phyloP scores from a whole-genome alignment of 331 rosid genomes.

The Stylosanthes scabra region DNA sequence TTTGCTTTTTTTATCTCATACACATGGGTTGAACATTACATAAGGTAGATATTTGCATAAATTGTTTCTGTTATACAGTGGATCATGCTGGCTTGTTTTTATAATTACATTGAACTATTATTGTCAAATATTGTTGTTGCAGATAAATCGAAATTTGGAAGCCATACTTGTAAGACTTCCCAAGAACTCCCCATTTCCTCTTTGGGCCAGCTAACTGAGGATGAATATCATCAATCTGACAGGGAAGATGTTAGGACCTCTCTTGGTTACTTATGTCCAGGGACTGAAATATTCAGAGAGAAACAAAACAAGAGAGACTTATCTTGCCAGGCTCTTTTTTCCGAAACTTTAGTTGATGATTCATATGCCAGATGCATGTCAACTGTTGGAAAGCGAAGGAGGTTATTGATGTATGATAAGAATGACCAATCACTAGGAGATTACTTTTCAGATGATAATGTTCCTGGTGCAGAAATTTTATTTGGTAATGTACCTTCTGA shows the following conservation, averaged over 20 bases:
- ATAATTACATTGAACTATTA: slow-evolving; percentile 28
- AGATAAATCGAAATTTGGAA: slow-evolving; percentile 50
- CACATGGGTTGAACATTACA: slow-evolving; percentile 10
- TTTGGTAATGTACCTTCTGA: slow-evolving; percentile 43
- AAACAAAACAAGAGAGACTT: slow-evolving; percentile 45
- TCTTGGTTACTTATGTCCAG: slow-evolving; percentile 34
- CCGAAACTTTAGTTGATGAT: slow-evolving; percentile 51
- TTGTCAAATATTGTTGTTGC: slow-evolving; percentile 53
- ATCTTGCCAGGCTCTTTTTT: slow-evolving; percentile 42
- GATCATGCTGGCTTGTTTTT: slow-evolving; percentile 40
- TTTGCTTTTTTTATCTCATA: neutral
- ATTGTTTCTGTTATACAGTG: slow-evolving; percentile 18
- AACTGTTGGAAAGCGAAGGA: slow-evolving; percentile 32
- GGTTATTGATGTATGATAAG: slow-evolving; percentile 40
- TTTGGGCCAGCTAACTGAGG: slow-evolving; percentile 52
- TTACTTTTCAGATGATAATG: slow-evolving; percentile 44
- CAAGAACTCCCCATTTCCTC: slow-evolving; percentile 48
- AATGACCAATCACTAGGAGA: slow-evolving; percentile 43
- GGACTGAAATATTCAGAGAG: slow-evolving; percentile 45
- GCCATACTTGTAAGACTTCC: slow-evolving; percentile 47
- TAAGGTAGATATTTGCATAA: slow-evolving; percentile 16
- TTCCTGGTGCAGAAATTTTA: slow-evolving; percentile 42
- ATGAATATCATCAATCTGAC: slow-evolving; percentile 46
- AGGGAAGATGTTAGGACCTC: slow-evolving; percentile 46
- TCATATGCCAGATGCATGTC: slow-evolving; percentile 50